Base-by-base conservation (phyloP, 2,329 filamentous ascomycete species). In the Purpureocillium lavendulum region DNA sequence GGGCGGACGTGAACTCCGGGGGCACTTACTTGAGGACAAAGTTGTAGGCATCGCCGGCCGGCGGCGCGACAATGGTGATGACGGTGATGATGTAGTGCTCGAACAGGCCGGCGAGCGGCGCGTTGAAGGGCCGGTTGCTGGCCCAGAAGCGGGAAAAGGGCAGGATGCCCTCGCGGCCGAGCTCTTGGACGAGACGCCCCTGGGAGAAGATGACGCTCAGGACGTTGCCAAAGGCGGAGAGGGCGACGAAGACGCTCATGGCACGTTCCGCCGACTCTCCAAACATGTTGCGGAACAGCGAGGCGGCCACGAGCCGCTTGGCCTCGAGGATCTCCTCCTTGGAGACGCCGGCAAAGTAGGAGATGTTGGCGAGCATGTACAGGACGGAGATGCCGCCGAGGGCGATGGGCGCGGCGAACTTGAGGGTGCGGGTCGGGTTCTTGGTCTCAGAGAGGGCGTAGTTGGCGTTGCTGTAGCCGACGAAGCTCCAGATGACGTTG, bases 401-500 rank as follows among this genome's bases (percentile, higher is more conserved):
- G 35, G 77, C 80, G 8, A 77, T 51, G 2, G 80, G 75, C 1
- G 75, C 78, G n/a, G 80, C 79, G 35, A 77, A 71, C 57, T 77
- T 80, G 42, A 84, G 67, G 0, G 80, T 84, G 17, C 68, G 67
- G 5, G 79, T 71, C 0, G 80, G 80, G 57, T 82, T 75, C 54
- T 71, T 77, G 35, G 77, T 81, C 62, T 85, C 81, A 52, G 70
- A 74, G 26, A 80, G 64, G 34, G 70, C 76, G 51, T 83, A 81
- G 61, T 82, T 82, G 54, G 77, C 79, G 55, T 82, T 83, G 61
- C 69, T 75, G 65, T 80, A 82, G 17, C 80, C 80, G 47, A 81
- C 73, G 50, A 78, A 85, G 44, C 73, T 78, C 73, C 80, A 84
- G 50, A 84, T 80, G 45, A 84, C 79, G 49, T 83, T 84, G 66